Conservation (phyloP, 768 basidiomycete species). For the Coprinopsis marcescibilis region DNA sequence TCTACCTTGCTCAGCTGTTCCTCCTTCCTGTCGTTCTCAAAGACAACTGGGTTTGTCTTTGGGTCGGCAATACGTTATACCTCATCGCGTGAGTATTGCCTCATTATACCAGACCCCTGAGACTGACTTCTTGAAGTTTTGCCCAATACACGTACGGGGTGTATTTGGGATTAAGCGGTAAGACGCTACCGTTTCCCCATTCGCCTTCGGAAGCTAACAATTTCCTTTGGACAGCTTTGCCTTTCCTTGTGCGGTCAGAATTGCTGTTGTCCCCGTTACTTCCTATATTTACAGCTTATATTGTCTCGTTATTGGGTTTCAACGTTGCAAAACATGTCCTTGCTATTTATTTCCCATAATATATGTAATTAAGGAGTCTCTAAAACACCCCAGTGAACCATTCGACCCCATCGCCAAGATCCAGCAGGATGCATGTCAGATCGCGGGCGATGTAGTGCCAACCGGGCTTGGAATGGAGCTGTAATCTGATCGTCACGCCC, state of each 20-base stretch:
- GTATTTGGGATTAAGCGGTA: slow-evolving; percentile 81
- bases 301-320: slow-evolving; percentile 84
- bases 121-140: slow-evolving; percentile 40
- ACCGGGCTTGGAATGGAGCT: slow-evolving; percentile 3
- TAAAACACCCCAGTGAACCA: slow-evolving; percentile 6
- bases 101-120: slow-evolving; percentile 5
- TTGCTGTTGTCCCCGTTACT: slow-evolving; percentile 86
- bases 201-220: too few species aligned
- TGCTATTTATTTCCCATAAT: slow-evolving; percentile 58
- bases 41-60: slow-evolving; percentile 91
- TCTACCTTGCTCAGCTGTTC: slow-evolving; percentile 86
- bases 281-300: slow-evolving; percentile 80
- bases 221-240: too few species aligned
- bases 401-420: background rate
- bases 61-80: slow-evolving; percentile 89
- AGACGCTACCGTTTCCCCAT: slow-evolving; percentile 14
- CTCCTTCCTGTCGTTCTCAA: slow-evolving; percentile 77
- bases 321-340: slow-evolving; percentile 85
- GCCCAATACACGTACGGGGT: slow-evolving; percentile 90
- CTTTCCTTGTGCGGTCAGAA: slow-evolving; percentile 88
- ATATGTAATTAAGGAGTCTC: slow-evolving; percentile 6
- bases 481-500: slow-evolving; percentile 1
- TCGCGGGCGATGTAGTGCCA: background rate
- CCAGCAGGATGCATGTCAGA: background rate
- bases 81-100: slow-evolving; percentile 66